Evolutionary conservation across 2,329 filamentous ascomycete species (phyloP).

Genomic region (Chaetomium globosum): DNA sequence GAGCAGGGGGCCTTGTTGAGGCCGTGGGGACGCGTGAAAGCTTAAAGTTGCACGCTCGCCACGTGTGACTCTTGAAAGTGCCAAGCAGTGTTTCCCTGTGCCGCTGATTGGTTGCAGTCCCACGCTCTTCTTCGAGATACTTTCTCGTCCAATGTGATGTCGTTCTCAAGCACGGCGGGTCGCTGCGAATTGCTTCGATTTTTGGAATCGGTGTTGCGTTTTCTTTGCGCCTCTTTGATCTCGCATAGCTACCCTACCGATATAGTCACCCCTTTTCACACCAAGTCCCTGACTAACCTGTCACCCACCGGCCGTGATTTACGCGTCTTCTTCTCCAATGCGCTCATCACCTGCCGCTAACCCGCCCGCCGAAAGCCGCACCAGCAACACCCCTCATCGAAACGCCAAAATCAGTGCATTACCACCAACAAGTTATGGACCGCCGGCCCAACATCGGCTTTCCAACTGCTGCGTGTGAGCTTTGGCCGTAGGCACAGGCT

Average conservation of each 20-base stretch:
- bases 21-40: background rate
- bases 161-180: conserved; percentile 16
- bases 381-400: conserved; percentile 34
- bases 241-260: conserved; percentile 17
- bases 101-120: conserved; percentile 28
- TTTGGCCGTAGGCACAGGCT: conserved; percentile 35
- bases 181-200: conserved; percentile 30
- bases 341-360: conserved; percentile 31
- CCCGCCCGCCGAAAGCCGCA: conserved; percentile 33
- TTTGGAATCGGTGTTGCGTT: conserved; percentile 20
- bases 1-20: background rate
- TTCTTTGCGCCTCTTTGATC: conserved; percentile 26
- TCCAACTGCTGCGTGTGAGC: conserved; percentile 40
- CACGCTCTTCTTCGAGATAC: background rate
- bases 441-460: conserved; percentile 36
- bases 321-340: conserved; percentile 32
- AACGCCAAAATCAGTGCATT: conserved; percentile 27
- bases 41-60: conserved; percentile 12
- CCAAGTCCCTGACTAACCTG: conserved; percentile 11
- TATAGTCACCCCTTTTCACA: background rate
- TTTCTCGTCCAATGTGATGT: conserved; percentile 29
- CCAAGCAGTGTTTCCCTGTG: background rate
- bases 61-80: background rate
- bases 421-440: conserved; percentile 43
- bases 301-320: conserved; percentile 11